Percentiles rank a stretch among this genome's conserved stretches.
Conservation (phyloP, 192 early-diverging fungal species). For the Phlyctochytrium planicorne region DNA sequence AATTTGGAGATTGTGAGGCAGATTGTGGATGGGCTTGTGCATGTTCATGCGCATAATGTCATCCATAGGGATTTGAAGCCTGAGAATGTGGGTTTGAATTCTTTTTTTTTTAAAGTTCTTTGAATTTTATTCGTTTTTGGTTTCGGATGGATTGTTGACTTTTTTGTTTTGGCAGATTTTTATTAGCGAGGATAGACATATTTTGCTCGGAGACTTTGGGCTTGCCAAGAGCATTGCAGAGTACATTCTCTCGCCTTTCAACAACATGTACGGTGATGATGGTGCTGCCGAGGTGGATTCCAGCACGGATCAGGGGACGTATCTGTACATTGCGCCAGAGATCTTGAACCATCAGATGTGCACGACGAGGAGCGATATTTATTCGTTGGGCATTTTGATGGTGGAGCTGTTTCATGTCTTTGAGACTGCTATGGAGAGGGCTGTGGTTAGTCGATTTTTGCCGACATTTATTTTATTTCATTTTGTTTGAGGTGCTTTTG, state of each 20-base stretch:
- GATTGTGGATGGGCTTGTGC: conserved; percentile 38
- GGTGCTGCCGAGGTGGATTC: conserved; percentile 3
- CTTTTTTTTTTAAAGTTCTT: too few relatives aligned
- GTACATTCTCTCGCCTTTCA: conserved; percentile 13
- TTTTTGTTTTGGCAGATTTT: conserved; percentile 29
- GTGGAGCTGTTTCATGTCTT: conserved; percentile 47
- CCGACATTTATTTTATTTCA: too few relatives aligned
- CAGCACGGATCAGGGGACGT: conserved; percentile 61
- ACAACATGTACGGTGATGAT: neutral
- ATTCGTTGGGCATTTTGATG: conserved; percentile 48
- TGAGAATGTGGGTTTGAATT: conserved; percentile 27
- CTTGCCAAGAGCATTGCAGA: conserved; percentile 42
- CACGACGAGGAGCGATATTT: conserved; percentile 48
- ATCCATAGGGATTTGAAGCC: conserved; percentile 43
- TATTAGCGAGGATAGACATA: conserved; percentile 31
- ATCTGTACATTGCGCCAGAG: conserved; percentile 78
- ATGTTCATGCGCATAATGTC: conserved; percentile 34
- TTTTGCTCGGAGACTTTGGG: conserved; percentile 49
- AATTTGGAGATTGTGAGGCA: conserved; percentile 38
- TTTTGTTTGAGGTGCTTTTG: conserved; percentile 16
- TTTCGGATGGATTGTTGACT: neutral
- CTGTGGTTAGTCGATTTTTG: conserved; percentile 12
- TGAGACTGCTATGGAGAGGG: conserved; percentile 44
- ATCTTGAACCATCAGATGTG: conserved; percentile 24
- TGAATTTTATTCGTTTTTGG: conserved; percentile 12